Conservation (phyloP, 371 early-diverging fungal genomes). For the Rhizopus delemar region DNA sequence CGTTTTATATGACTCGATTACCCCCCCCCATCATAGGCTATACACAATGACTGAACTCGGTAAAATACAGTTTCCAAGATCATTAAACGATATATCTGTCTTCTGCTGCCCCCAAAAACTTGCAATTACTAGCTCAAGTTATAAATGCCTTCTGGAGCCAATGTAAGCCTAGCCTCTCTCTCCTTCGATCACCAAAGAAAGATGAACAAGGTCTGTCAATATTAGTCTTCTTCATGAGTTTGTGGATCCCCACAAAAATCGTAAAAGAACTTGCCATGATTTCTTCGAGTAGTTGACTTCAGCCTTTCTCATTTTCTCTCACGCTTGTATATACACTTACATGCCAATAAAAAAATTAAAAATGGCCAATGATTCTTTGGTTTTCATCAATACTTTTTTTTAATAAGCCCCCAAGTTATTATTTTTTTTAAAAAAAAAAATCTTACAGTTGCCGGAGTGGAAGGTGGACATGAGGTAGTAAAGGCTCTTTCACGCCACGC, state of each 20-base stretch:
- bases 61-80: constrained; percentile 7
- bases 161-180: constrained; percentile 12
- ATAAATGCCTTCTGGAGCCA: constrained; percentile 12
- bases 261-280: constrained; percentile 6
- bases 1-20: constrained; percentile 10
- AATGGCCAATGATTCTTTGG: too few species aligned
- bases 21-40: constrained; percentile 6
- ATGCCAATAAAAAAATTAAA: too few species aligned
- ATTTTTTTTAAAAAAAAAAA: too few species aligned
- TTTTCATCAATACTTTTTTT: too few species aligned
- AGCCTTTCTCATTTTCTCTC: constrained; percentile 1
- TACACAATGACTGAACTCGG: constrained; percentile 12
- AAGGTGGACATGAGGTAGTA: too few species aligned
- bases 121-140: constrained; percentile 1
- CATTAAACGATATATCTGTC: constrained; percentile 10
- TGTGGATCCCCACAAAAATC: constrained; percentile 15
- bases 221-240: constrained; percentile 18
- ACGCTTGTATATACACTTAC: neutral
- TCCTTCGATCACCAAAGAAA: constrained; percentile 9
- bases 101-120: constrained; percentile 10
- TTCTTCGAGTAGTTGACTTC: neutral
- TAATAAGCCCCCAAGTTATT: too few species aligned
- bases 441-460: too few species aligned
- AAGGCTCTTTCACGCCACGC: too few species aligned
- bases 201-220: constrained; percentile 5